Conservation (phyloP, 345 rosid species). For the Barbarea vulgaris region DNA sequence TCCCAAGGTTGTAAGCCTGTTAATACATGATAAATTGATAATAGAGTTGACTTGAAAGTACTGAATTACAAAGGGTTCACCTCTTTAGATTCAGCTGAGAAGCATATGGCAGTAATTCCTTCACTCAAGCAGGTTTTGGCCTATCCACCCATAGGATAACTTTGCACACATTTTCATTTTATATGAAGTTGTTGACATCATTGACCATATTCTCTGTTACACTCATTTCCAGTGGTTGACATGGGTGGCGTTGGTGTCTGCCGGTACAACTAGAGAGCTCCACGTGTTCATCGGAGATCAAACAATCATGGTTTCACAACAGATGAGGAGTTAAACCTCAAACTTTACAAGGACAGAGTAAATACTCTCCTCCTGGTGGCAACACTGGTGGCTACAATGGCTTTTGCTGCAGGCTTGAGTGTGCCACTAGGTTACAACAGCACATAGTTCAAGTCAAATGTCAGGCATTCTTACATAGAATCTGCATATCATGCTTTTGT, state of each 20-base stretch:
- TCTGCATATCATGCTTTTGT: slow-evolving; percentile 25
- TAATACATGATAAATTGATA: slow-evolving; percentile 29
- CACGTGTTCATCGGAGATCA: slow-evolving; percentile 15
- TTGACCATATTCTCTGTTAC: neutral
- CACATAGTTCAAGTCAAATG: slow-evolving; percentile 23
- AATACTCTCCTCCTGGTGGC: slow-evolving; percentile 34
- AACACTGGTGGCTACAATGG: slow-evolving; percentile 24
- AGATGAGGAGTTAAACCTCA: slow-evolving; percentile 15
- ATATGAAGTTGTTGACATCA: slow-evolving; percentile 1
- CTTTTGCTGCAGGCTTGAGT: slow-evolving; percentile 32
- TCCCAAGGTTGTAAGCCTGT: slow-evolving; percentile 32
- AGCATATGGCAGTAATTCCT: slow-evolving; percentile 5
- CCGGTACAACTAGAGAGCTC: slow-evolving; percentile 16
- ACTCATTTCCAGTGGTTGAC: slow-evolving; percentile 22
- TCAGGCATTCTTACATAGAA: slow-evolving; percentile 19
- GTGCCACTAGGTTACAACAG: slow-evolving; percentile 32
- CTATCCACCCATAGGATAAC: neutral
- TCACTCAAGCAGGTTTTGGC: slow-evolving; percentile 34
- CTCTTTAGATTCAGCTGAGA: slow-evolving; percentile 23
- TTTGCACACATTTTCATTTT: neutral
- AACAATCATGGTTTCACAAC: neutral
- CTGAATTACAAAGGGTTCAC: slow-evolving; percentile 26
- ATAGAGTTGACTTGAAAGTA: slow-evolving; percentile 23
- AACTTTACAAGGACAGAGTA: slow-evolving; percentile 22
- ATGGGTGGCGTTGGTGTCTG: slow-evolving; percentile 30